Conservation (phyloP, 2,329 filamentous ascomycete species). For the Pestalotiopsis sp. region DNA sequence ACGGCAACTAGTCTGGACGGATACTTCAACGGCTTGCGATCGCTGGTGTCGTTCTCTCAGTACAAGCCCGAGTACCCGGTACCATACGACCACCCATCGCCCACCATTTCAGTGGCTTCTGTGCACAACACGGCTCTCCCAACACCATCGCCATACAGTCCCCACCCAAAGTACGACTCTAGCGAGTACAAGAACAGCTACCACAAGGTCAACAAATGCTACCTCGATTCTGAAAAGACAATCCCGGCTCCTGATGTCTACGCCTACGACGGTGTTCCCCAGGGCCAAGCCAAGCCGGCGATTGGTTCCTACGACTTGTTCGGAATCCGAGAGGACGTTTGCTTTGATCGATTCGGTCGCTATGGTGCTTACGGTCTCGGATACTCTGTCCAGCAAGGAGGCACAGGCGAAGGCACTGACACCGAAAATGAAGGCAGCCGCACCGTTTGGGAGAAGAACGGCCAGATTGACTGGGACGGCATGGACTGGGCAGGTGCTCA, state of each 20-base stretch:
- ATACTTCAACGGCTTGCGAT: slow-evolving; percentile 79
- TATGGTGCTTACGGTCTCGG: slow-evolving; percentile 85
- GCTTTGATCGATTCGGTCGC: slow-evolving; percentile 85
- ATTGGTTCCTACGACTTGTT: slow-evolving; percentile 78
- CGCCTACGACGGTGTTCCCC: slow-evolving; percentile 70
- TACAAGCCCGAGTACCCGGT: slow-evolving; percentile 76
- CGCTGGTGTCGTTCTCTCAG: slow-evolving; percentile 63
- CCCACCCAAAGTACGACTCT: slow-evolving; percentile 68
- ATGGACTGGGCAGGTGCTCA: slow-evolving; percentile 61
- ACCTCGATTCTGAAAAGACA: slow-evolving; percentile 61
- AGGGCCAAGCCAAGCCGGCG: slow-evolving; percentile 76
- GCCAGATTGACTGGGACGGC: slow-evolving; percentile 57
- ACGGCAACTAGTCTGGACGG: slow-evolving; percentile 65
- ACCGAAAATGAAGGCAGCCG: slow-evolving; percentile 71
- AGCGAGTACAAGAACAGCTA: slow-evolving; percentile 56
- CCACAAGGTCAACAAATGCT: slow-evolving; percentile 61
- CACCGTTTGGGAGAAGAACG: slow-evolving; percentile 55
- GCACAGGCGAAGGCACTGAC: slow-evolving; percentile 71
- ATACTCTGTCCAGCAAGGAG: slow-evolving; percentile 75
- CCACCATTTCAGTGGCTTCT: slow-evolving; percentile 22
- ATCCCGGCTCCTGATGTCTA: slow-evolving; percentile 64
- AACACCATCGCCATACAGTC: slow-evolving; percentile 59
- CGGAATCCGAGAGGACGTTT: slow-evolving; percentile 76
- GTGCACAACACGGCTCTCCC: slow-evolving; percentile 40
- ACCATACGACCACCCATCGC: slow-evolving; percentile 16